Conservation (phyloP, 2,329 filamentous ascomycete genomes). For the Venturia effusa region DNA sequence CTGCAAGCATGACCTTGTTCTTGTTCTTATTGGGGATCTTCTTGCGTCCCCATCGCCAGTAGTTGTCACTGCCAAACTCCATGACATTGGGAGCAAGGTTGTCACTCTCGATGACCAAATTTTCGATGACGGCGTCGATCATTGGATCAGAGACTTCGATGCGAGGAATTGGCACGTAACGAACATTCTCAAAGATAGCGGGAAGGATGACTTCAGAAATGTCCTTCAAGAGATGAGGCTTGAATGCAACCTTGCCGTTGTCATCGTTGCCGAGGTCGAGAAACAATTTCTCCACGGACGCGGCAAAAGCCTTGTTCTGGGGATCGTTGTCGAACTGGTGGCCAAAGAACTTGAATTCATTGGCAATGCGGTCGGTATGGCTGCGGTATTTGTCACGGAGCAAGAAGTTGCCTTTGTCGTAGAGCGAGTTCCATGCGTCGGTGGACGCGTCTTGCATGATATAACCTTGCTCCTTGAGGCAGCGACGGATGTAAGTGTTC, state of each 20-base stretch:
- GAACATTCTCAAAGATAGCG: slow-evolving; percentile 66
- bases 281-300: slow-evolving; percentile 75
- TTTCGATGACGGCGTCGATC: slow-evolving; percentile 85
- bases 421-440: slow-evolving; percentile 71
- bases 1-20: slow-evolving; percentile 75
- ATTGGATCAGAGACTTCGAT: slow-evolving; percentile 83
- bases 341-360: slow-evolving; percentile 82
- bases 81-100: slow-evolving; percentile 91
- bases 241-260: slow-evolving; percentile 77
- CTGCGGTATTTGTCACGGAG: slow-evolving; percentile 78
- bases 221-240: slow-evolving; percentile 86
- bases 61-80: slow-evolving; percentile 85
- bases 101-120: slow-evolving; percentile 88
- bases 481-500: slow-evolving; percentile 68
- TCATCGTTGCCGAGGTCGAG: slow-evolving; percentile 79
- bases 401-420: slow-evolving; percentile 76
- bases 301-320: slow-evolving; percentile 71
- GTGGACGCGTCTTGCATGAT: slow-evolving; percentile 74
- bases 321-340: slow-evolving; percentile 83
- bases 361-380: slow-evolving; percentile 75
- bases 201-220: slow-evolving; percentile 79
- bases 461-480: slow-evolving; percentile 80
- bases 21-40: slow-evolving; percentile 68
- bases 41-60: slow-evolving; percentile 91
- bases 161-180: slow-evolving; percentile 85